These are phyloP conservation scores for Globisporangium parvum DNA, from an alignment of 352 stramenopile genomes.

Conservation along the genomic window DNA sequence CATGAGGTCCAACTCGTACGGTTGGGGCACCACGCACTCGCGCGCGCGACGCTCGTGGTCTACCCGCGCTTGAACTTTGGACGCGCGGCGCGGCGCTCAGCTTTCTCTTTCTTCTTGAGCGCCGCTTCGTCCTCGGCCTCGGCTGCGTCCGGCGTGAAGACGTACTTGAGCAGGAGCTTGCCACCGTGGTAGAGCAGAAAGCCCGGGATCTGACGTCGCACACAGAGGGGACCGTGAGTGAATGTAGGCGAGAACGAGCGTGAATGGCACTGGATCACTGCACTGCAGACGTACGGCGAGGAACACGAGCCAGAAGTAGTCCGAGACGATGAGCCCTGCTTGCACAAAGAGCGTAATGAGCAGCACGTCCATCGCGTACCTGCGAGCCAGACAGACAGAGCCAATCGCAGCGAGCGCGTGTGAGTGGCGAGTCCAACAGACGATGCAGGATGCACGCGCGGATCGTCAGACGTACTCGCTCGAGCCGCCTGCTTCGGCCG, in stretches of 20 bases:
- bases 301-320: slow-evolving; percentile 87
- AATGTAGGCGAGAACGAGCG: neutral
- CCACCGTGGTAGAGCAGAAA: slow-evolving; percentile 80
- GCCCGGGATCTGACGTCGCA: slow-evolving; percentile 44
- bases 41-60: too few species aligned
- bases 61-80: slow-evolving; percentile 53
- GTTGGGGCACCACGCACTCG: too few species aligned
- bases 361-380: slow-evolving; percentile 83
- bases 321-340: slow-evolving; percentile 61
- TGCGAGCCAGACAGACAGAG: slow-evolving; percentile 8
- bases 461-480: slow-evolving; percentile 67
- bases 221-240: neutral
- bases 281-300: slow-evolving; percentile 39
- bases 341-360: slow-evolving; percentile 81
- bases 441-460: too few species aligned
- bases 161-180: slow-evolving; percentile 73
- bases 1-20: too few species aligned
- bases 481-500: slow-evolving; percentile 64
- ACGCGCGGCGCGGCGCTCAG: slow-evolving; percentile 49
- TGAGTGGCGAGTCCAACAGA: slow-evolving; percentile 4
- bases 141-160: slow-evolving; percentile 57
- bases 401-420: neutral
- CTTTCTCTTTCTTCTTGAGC: slow-evolving; percentile 75
- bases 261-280: neutral
- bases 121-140: slow-evolving; percentile 51